A percentile compares a stretch with the other conserved stretches of the same genome.
Evolutionary conservation across 1,139 yeast species (phyloP).

Genomic region (Candida labiduridarum): DNA sequence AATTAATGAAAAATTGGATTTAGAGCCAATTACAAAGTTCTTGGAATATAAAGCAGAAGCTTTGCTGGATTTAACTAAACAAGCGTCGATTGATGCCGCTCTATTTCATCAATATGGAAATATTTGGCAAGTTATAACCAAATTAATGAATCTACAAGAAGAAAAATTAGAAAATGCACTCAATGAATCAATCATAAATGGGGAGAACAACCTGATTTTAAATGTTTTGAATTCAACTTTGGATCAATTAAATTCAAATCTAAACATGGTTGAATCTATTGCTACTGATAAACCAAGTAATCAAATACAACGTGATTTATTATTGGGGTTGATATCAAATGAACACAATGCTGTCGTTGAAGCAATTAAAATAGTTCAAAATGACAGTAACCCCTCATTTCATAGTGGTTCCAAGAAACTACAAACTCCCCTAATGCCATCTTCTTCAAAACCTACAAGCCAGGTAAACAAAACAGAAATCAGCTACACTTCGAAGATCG

Average conservation of each 20-base stretch:
- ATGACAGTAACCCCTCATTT: neutral
- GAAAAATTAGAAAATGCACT: constrained; percentile 23
- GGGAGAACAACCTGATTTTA: constrained; percentile 3
- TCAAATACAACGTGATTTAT: neutral
- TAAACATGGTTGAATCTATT: neutral
- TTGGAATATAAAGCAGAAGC: constrained; percentile 34
- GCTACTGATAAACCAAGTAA: neutral
- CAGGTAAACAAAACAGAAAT: constrained; percentile 9
- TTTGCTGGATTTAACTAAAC: constrained; percentile 25
- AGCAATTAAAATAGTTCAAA: constrained; percentile 12
- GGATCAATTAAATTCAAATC: constrained; percentile 4
- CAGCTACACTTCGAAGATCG: constrained; percentile 3
- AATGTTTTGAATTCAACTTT: constrained; percentile 11
- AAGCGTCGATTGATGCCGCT: constrained; percentile 31
- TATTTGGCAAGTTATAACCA: constrained; percentile 43
- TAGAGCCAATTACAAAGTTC: constrained; percentile 35
- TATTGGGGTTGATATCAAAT: constrained; percentile 5
- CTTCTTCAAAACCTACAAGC: constrained; percentile 11
- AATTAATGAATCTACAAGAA: constrained; percentile 32
- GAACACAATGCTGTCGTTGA: constrained; percentile 13
- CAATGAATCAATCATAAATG: constrained; percentile 18
- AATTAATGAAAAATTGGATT: constrained; percentile 33
- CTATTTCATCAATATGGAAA: constrained; percentile 31
- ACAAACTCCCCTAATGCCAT: constrained; percentile 8
- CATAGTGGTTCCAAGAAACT: neutral